A percentile compares a stretch with the other conserved stretches of the same genome.
Evolutionary conservation across 1,284 basidiomycete species (phyloP).

Genomic region (Prillingera fragicola): DNA sequence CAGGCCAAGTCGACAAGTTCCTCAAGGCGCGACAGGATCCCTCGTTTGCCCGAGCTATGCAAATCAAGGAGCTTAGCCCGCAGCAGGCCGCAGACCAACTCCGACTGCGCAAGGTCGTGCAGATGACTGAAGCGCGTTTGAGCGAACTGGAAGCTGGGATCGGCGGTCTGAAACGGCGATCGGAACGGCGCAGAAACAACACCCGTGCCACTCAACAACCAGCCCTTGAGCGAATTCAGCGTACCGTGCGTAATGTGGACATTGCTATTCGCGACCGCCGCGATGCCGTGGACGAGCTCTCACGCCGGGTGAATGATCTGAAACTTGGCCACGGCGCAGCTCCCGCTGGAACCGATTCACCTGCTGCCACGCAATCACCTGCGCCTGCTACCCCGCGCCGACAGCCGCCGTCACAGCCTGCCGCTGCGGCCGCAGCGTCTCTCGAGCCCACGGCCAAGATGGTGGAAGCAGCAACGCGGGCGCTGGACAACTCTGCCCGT

Average conservation of each 20-base stretch:
- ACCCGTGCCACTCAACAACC: conserved; percentile 3
- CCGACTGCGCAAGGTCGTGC: conserved; percentile 46
- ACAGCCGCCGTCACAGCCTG: neutral
- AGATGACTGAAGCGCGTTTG: conserved; percentile 46
- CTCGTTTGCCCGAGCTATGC: conserved; percentile 49
- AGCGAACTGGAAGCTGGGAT: conserved; percentile 43
- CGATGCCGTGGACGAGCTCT: conserved; percentile 49
- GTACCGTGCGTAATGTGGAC: conserved; percentile 51
- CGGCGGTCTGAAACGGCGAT: conserved; percentile 34
- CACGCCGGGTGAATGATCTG: conserved; percentile 44
- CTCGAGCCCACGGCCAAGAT: conserved; percentile 11
- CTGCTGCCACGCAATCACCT: neutral
- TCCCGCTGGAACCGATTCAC: neutral
- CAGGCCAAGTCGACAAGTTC: conserved; percentile 50
- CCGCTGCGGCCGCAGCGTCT: neutral
- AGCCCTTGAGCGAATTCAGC: conserved; percentile 50
- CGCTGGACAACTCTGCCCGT: neutral
- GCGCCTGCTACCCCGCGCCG: neutral
- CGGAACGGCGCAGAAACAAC: conserved; percentile 16
- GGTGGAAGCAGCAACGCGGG: conserved; percentile 2
- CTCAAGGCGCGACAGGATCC: conserved; percentile 51
- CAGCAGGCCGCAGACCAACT: conserved; percentile 52
- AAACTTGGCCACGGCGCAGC: conserved; percentile 15
- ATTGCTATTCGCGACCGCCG: conserved; percentile 45
- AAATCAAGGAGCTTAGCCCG: conserved; percentile 51